Percentiles rank a stretch among this genome's conserved stretches.
These are phyloP conservation scores for Neofusicoccum laricinum DNA, from an alignment of 2,329 filamentous ascomycete species.

Conservation along the genomic window DNA sequence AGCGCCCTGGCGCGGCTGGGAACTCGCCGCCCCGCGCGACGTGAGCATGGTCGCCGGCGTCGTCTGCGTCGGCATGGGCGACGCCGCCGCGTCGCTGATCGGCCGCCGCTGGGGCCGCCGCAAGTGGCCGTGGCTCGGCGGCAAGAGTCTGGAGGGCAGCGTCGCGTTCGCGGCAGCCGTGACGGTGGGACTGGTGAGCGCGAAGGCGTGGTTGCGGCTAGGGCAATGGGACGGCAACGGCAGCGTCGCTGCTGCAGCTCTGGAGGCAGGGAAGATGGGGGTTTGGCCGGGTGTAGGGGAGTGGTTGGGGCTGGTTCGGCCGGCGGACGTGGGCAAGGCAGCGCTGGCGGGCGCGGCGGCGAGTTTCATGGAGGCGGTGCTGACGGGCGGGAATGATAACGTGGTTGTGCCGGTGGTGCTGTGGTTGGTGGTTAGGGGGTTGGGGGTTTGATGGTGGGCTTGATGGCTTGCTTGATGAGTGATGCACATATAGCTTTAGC, in stretches of 20 bases:
- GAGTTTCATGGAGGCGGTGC: conserved; percentile 88
- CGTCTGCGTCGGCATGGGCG: conserved; percentile 90
- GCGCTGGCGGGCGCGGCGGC: conserved; percentile 72
- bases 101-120: conserved; percentile 79
- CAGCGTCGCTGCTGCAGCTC: background rate
- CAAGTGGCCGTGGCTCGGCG: conserved; percentile 96
- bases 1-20: conserved; percentile 68
- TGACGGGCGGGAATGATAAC: conserved; percentile 98
- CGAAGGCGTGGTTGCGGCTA: conserved; percentile 69
- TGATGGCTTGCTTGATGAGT: background rate
- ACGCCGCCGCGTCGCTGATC: conserved; percentile 87
- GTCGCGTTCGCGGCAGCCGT: conserved; percentile 80
- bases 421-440: conserved; percentile 85
- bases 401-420: conserved; percentile 91
- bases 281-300: conserved; percentile 21
- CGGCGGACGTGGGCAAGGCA: conserved; percentile 51
- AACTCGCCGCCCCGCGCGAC: conserved; percentile 62
- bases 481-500: background rate
- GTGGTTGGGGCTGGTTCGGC: conserved; percentile 29
- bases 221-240: conserved; percentile 63
- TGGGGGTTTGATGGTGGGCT: conserved; percentile 47
- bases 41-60: conserved; percentile 90
- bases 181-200: conserved; percentile 66
- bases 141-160: conserved; percentile 88
- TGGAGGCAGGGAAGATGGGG: conserved; percentile 41